Percentiles rank a stretch among this genome's conserved stretches.
These are phyloP conservation scores for Excoecaria cochinchinensis DNA, from an alignment of 345 rosid species.

Conservation along the genomic window DNA sequence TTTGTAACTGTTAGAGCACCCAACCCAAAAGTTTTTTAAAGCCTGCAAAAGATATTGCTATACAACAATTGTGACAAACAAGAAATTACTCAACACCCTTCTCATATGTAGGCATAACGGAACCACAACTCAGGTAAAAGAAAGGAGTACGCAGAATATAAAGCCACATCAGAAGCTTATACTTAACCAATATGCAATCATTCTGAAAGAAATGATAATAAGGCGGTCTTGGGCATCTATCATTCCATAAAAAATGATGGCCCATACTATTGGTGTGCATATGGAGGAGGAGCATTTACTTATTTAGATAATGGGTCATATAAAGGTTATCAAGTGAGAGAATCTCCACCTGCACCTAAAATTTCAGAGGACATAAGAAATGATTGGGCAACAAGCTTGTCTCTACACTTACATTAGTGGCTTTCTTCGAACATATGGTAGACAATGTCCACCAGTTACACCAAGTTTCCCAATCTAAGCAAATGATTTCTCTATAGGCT, in stretches of 20 bases:
- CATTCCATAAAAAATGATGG: neutral
- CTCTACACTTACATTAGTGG: neutral
- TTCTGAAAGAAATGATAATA: too few species aligned
- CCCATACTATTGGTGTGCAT: neutral
- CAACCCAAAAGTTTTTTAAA: neutral
- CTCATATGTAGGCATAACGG: neutral
- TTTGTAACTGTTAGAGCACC: neutral
- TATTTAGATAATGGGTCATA: neutral
- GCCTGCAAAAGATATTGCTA: neutral
- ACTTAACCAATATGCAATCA: too few species aligned
- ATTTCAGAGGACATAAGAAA: neutral
- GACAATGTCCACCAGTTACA: neutral
- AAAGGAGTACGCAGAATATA: too few species aligned
- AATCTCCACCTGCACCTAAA: neutral
- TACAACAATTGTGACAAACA: neutral
- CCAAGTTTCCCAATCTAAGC: neutral
- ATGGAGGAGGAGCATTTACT: neutral
- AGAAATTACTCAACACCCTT: neutral
- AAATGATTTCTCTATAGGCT: neutral
- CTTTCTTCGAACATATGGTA: neutral
- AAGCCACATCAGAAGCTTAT: too few species aligned
- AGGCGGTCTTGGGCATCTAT: neutral
- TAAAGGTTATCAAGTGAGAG: neutral
- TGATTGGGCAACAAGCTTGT: neutral
- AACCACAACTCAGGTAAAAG: neutral